A percentile compares a stretch with the other conserved stretches of the same genome.
Evolutionary conservation across 2,329 filamentous ascomycete species (phyloP).

Genomic region (Ophiostoma ulmi): DNA sequence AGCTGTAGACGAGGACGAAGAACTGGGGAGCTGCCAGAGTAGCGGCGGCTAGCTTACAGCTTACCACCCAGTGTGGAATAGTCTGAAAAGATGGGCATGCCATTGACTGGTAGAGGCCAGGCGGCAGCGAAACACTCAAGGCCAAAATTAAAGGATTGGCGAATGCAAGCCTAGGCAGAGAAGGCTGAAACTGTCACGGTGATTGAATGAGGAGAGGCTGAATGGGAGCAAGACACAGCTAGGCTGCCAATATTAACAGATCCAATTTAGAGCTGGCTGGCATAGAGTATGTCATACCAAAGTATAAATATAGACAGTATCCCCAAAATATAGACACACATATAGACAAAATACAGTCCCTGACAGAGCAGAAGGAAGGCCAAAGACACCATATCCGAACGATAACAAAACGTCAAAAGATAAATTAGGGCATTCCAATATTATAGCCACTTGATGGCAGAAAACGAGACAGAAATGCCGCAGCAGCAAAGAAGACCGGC

Average conservation of each 20-base stretch:
- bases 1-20: not conserved
- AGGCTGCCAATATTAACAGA: not conserved
- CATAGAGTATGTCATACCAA: not conserved
- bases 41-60: not conserved
- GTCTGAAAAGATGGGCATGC: not conserved
- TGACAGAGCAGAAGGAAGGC: not conserved
- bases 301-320: not conserved
- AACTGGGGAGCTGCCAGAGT: not conserved
- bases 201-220: not conserved
- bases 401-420: not conserved
- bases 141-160: not conserved
- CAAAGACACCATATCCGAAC: not conserved
- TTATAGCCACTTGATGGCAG: not conserved
- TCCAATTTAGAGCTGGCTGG: not conserved
- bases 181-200: not conserved
- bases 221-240: not conserved
- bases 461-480: not conserved
- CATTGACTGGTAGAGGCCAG: not conserved
- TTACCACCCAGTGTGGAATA: not conserved
- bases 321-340: not conserved
- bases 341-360: not conserved
- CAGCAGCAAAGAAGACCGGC: not conserved
- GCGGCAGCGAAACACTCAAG: not conserved
- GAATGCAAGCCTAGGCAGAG: not conserved
- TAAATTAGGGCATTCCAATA: not conserved